Base-by-base conservation (phyloP, 2,329 filamentous ascomycete species). In the Colletotrichum sp. region DNA sequence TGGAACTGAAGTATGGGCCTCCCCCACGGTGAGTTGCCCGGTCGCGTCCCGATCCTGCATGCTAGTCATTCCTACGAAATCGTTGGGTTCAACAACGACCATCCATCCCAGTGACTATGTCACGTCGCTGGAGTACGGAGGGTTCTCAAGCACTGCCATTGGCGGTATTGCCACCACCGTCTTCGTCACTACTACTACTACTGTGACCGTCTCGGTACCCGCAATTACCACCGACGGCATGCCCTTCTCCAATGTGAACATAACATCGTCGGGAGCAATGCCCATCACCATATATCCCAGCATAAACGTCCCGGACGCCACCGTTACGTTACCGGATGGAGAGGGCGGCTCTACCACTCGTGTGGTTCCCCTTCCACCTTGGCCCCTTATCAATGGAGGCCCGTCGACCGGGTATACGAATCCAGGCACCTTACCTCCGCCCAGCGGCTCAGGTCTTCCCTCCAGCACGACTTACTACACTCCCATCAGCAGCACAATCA, bases 21-120 rank as follows among this genome's bases (percentile, higher is more conserved):
- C 26, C 2, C 71, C 65, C 21, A 76, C 73, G 26, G 67, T 76
- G 18, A 74, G 59, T 63, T 77, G 77, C 71, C 64, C 73, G n/a
- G 64, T 72, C 3, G 28, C 21, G n/a, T 62, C 59, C 28, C 59
- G 30, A 32, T 32, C 73, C 7, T 81, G 79, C 71, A 52, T 81
- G 43, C 48, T 81, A 9, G 76, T 81, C 9, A 48, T 81, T 26
- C 80, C 79, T 1, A 79, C 78, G 3, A 80, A 70, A 24, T 14
- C 71, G 3, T 48, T 81, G 6, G 36, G 55, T 1, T 48, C 48
- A 10, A 21, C 70, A 2, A 76, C 79, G 6, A 79, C 76, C 2
- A 81, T 81, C 55, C 12, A 13, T 14, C 76, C 73, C 13, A 56
- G 64, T 36, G 65, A 36, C 43, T 80, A 78, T 30, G 76, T 69